A percentile compares a stretch with the other conserved stretches of the same genome.
Evolutionary conservation across 2,329 filamentous ascomycete species (phyloP).

Genomic region (Penicillium aurantiogriseum): DNA sequence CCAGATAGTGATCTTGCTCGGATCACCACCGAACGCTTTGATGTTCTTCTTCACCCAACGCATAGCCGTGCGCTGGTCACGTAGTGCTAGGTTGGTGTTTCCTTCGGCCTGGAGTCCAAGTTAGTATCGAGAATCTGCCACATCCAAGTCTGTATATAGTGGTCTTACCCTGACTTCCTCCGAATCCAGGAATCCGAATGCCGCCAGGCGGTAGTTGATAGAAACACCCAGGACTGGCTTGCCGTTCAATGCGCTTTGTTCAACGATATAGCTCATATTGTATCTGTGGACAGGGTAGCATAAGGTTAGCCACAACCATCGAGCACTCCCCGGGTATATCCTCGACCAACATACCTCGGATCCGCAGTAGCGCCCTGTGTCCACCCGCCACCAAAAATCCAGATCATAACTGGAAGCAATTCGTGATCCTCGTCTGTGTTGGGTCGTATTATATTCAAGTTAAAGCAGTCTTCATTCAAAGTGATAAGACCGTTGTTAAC

Average conservation of each 20-base stretch:
- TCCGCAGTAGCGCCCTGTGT: slow-evolving; percentile 32
- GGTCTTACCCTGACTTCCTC: slow-evolving; percentile 29
- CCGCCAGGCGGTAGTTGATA: slow-evolving; percentile 33
- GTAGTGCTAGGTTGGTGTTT: slow-evolving; percentile 31
- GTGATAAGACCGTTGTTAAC: slow-evolving; percentile 21
- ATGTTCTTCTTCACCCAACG: slow-evolving; percentile 40
- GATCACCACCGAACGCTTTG: slow-evolving; percentile 33
- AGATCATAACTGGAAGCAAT: slow-evolving; percentile 31
- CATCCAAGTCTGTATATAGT: not conserved
- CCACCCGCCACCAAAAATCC: slow-evolving; percentile 36
- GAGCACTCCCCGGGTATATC: too few species aligned
- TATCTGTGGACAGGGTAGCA: slow-evolving; percentile 19
- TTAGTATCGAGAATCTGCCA: not conserved
- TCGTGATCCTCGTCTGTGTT: not conserved
- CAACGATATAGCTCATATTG: slow-evolving; percentile 34
- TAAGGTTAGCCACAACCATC: not conserved
- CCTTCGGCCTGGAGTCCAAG: slow-evolving; percentile 23
- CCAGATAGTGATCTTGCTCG: slow-evolving; percentile 37
- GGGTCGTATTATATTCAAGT: slow-evolving; percentile 29
- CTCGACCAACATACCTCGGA: slow-evolving; percentile 23
- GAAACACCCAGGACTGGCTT: slow-evolving; percentile 33
- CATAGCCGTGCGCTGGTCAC: slow-evolving; percentile 38
- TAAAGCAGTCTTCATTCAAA: slow-evolving; percentile 29
- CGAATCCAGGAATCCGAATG: slow-evolving; percentile 35
- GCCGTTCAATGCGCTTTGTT: slow-evolving; percentile 27